Percentiles rank a stretch among this genome's conserved stretches.
Evolutionary conservation across 164 flowering plant genomes (phyloP).

Genomic region (Tetrastigma voinierianum): DNA sequence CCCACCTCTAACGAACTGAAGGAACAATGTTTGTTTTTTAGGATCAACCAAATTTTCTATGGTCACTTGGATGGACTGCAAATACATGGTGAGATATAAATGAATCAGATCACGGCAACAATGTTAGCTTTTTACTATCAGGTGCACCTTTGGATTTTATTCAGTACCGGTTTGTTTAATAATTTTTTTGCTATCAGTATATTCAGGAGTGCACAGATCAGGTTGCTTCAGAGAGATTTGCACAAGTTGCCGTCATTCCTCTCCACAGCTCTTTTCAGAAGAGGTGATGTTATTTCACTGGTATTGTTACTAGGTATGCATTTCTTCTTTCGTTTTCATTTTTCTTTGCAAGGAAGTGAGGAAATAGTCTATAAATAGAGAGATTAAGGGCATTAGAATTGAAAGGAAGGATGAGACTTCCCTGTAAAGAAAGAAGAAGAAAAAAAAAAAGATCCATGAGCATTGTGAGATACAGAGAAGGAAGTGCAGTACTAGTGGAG

Average conservation of each 20-base stretch:
- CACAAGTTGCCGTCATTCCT: slow-evolving; percentile 98
- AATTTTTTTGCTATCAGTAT: slow-evolving; percentile 6
- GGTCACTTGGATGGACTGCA: slow-evolving; percentile 86
- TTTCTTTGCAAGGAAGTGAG: background rate
- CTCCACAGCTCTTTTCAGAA: slow-evolving; percentile 74
- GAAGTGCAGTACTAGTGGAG: too few species aligned
- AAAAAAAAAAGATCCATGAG: too few species aligned
- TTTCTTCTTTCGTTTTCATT: background rate
- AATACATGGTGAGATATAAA: slow-evolving; percentile 57
- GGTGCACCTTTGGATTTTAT: too few species aligned
- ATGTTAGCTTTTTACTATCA: too few species aligned
- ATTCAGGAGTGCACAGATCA: slow-evolving; percentile 72
- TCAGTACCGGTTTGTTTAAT: background rate
- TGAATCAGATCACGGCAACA: too few species aligned
- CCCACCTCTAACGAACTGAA: slow-evolving; percentile 84
- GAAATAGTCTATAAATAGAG: too few species aligned
- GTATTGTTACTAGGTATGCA: slow-evolving; percentile 71
- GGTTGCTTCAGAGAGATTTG: slow-evolving; percentile 87
- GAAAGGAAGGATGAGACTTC: background rate
- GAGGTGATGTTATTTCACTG: slow-evolving; percentile 71
- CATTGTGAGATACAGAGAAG: too few species aligned
- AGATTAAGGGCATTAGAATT: background rate
- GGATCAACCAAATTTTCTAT: slow-evolving; percentile 65
- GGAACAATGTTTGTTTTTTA: slow-evolving; percentile 62
- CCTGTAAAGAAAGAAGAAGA: too few species aligned